A percentile compares a stretch with the other conserved stretches of the same genome.
Conservation (phyloP, 2,329 filamentous ascomycete genomes). For the Fusarium nurragi region DNA sequence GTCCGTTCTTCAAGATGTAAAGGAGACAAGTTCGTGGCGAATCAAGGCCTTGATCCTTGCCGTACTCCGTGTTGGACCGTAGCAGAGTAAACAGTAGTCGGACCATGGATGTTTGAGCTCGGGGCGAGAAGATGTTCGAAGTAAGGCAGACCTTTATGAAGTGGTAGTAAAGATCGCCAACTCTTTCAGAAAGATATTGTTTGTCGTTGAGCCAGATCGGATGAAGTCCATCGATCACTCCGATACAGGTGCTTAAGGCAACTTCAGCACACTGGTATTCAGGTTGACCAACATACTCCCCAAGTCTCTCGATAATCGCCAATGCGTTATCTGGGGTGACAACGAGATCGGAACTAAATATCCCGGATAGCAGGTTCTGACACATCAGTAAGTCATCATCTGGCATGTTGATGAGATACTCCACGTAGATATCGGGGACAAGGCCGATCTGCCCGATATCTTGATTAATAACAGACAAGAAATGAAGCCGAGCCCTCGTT, state of each 20-base stretch:
- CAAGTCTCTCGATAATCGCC: conserved; percentile 61
- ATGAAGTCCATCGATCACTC: conserved; percentile 72
- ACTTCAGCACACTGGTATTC: conserved; percentile 79
- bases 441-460: conserved; percentile 58
- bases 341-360: conserved; percentile 65
- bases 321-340: conserved; percentile 58
- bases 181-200: conserved; percentile 70
- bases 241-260: conserved; percentile 72
- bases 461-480: conserved; percentile 56
- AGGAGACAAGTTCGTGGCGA: conserved; percentile 77
- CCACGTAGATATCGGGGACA: conserved; percentile 61
- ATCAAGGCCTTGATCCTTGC: conserved; percentile 65
- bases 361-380: conserved; percentile 58
- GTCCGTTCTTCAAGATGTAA: conserved; percentile 71
- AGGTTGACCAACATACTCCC: conserved; percentile 62
- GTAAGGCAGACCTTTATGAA: conserved; percentile 74
- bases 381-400: conserved; percentile 65
- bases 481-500: conserved; percentile 56
- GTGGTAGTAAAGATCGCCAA: conserved; percentile 81
- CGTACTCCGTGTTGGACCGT: conserved; percentile 73
- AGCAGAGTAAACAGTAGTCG: conserved; percentile 76
- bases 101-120: conserved; percentile 73
- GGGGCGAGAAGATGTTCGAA: conserved; percentile 74
- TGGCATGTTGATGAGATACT: conserved; percentile 58
- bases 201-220: conserved; percentile 69